Evolutionary conservation across 768 basidiomycete genomes (phyloP).

Genomic region (Tephrocybe sp.): DNA sequence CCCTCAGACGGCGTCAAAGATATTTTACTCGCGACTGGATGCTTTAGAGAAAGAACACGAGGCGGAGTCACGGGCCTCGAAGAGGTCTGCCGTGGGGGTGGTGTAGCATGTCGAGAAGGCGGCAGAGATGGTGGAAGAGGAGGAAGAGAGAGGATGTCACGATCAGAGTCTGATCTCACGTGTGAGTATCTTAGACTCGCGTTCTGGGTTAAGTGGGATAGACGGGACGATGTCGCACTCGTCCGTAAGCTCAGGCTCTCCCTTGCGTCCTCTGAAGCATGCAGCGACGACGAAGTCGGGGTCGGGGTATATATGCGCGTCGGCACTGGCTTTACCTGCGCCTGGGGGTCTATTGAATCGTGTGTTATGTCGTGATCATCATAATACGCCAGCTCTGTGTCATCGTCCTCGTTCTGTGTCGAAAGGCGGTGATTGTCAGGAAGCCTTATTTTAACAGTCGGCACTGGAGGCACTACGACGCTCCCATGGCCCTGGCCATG

Average conservation of each 20-base stretch:
- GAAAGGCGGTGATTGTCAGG: conserved; percentile 28
- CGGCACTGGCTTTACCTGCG: conserved; percentile 3
- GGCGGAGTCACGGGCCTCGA: conserved; percentile 21
- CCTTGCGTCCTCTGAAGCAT: conserved; percentile 32
- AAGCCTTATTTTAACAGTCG: conserved; percentile 33
- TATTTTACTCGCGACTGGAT: conserved; percentile 45
- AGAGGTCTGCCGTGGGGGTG: conserved; percentile 24
- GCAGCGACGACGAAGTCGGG: conserved; percentile 24
- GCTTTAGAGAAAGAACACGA: conserved; percentile 34
- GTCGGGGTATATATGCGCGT: conserved; percentile 27
- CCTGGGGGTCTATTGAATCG: conserved; percentile 1
- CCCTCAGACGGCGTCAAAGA: conserved; percentile 74
- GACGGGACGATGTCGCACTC: conserved; percentile 32
- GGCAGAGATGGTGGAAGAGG: conserved; percentile 29
- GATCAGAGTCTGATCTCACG: conserved; percentile 18
- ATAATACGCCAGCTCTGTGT: conserved; percentile 15
- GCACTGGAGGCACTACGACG: conserved; percentile 29
- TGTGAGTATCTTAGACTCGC: conserved; percentile 28
- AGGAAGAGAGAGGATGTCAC: conserved; percentile 29
- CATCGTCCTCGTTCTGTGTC: conserved; percentile 24
- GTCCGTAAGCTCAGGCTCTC: conserved; percentile 29
- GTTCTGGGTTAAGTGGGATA: conserved; percentile 19
- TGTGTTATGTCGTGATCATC: conserved; percentile 6
- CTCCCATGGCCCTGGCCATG: not conserved
- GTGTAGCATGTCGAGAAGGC: conserved; percentile 30